Conservation (phyloP, 2,329 filamentous ascomycete genomes). For the Aspergillus novoparasiticus region DNA sequence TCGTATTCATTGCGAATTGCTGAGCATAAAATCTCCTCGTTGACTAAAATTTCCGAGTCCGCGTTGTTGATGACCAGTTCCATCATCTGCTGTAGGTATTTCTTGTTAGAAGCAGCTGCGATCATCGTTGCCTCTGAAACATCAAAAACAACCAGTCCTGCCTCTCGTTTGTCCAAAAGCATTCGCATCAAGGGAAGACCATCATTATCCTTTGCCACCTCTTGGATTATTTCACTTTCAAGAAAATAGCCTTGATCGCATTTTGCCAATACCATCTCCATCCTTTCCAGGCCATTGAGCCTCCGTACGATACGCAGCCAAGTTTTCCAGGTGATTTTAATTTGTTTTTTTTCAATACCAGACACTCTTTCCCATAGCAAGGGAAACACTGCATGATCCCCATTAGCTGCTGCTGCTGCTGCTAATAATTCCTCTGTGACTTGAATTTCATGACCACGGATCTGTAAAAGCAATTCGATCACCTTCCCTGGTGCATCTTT, state of each 20-base stretch:
- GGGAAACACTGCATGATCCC: fast-evolving
- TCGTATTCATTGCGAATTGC: fast-evolving
- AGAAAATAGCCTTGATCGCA: neutral
- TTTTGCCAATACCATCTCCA: neutral
- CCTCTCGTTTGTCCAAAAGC: neutral
- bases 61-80: neutral
- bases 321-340: neutral
- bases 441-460: neutral
- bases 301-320: fast-evolving
- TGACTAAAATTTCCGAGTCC: neutral
- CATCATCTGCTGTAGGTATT: neutral
- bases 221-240: neutral
- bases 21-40: neutral
- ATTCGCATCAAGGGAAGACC: neutral
- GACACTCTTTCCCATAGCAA: neutral
- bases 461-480: neutral
- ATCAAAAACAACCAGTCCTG: neutral
- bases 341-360: no score
- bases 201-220: fast-evolving
- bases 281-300: neutral
- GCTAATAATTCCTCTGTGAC: neutral
- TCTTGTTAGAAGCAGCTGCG: neutral
- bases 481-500: neutral
- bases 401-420: fast-evolving
- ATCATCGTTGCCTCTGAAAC: neutral